Base-by-base conservation (phyloP, 2,329 filamentous ascomycete genomes). In the Herpotrichia juniperi region DNA sequence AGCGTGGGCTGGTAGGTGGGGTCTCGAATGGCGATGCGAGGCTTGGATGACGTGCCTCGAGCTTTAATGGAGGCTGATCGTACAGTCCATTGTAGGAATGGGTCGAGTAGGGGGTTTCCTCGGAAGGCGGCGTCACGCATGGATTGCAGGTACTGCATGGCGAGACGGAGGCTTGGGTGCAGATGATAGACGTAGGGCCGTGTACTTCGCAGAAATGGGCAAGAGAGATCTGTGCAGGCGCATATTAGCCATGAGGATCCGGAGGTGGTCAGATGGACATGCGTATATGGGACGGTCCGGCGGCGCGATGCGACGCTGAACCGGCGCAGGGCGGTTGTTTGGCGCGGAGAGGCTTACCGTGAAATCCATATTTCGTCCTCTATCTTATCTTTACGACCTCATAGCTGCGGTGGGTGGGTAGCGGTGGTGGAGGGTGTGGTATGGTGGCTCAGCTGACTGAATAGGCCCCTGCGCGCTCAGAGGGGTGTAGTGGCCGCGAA, bases 191-290 rank as follows among this genome's bases (percentile, higher is more conserved):
- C 46, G 82, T 85, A 16, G 83, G 83, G 68, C 83, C 83, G 78
- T 85, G 82, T 70, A 82, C 76, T 74, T 85, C 83, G 73, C 83
- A 85, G 69, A 85, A 85, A 74, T 85, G 83, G 58, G 83, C 83
- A 58, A 85, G 78, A 63, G 83, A 84, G 66, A 85, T 79, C 83
- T 85, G 63, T 30, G 21, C 17, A 48, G n/a, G 43, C 21, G 28
- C 30, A 45, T 17, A 57, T 71, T 62, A 70, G 65, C 54, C 31
- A 51, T 48, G 50, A 48, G 39, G 25, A 54, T 46, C 47, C 31
- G 44, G 22, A 24, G 30, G 40, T 46, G 48, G 51, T 52, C 47
- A 51, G 51, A 46, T 31, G 55, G 50, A 28, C 39, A 50, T 24
- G 46, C 30, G 56, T 50, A 52, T 34, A 16, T 21, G 44, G 45